These are phyloP conservation scores for Trypanosoma avium DNA, from an alignment of 208 protist genomes.

Conservation along the genomic window DNA sequence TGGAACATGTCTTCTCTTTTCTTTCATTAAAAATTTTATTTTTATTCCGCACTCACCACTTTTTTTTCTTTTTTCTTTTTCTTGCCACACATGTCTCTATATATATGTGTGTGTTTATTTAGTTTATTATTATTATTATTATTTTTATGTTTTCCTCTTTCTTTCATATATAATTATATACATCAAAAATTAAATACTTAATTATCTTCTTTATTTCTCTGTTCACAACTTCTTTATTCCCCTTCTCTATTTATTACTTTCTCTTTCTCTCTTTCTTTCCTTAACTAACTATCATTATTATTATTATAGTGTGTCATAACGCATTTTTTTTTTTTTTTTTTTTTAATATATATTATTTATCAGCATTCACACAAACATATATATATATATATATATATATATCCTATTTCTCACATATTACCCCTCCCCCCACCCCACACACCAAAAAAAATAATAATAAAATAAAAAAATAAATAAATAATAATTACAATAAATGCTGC, in stretches of 20 bases:
- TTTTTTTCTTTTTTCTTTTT: neutral
- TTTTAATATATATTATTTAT: neutral
- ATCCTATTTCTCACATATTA: neutral
- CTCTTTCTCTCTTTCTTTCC: slow-evolving; percentile 3
- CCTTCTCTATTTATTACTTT: neutral
- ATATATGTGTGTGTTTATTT: neutral
- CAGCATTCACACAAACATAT: neutral
- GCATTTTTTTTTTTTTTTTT: slow-evolving; percentile 24
- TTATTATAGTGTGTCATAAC: too few relatives aligned
- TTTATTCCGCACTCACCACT: neutral
- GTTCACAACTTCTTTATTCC: too few relatives aligned
- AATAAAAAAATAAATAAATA: slow-evolving; percentile 3
- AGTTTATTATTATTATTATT: neutral
- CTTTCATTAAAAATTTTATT: neutral
- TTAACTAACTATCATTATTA: neutral
- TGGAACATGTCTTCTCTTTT: slow-evolving; percentile 1
- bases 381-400: slow-evolving; percentile 3
- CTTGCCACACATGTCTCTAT: neutral
- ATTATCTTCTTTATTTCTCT: too few relatives aligned
- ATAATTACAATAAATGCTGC: slow-evolving; percentile 28
- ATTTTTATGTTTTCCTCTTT: slow-evolving; percentile 1
- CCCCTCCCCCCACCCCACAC: neutral
- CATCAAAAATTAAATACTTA: too few relatives aligned
- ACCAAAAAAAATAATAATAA: neutral
- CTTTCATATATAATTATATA: too few relatives aligned